Evolutionary conservation across 2,329 filamentous ascomycete genomes (phyloP).

Genomic region (Epichloe coenophiala): DNA sequence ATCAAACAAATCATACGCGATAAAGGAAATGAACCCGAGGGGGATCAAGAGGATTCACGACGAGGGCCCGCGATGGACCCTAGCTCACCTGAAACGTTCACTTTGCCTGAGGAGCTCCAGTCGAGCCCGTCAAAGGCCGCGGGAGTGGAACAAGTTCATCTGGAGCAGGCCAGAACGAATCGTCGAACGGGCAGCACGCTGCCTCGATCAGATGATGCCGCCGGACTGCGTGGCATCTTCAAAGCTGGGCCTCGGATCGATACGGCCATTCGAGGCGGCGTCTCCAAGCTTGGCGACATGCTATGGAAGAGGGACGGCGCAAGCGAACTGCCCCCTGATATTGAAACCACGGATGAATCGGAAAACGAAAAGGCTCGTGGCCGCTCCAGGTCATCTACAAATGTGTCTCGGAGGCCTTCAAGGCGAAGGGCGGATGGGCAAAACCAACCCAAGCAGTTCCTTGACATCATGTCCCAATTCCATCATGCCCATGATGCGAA

Average conservation of each 20-base stretch:
- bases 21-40: slow-evolving; percentile 31
- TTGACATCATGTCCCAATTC: slow-evolving; percentile 40
- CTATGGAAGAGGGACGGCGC: slow-evolving; percentile 39
- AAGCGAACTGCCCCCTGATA: slow-evolving; percentile 21
- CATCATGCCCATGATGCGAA: slow-evolving; percentile 20
- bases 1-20: slow-evolving; percentile 44
- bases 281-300: slow-evolving; percentile 43
- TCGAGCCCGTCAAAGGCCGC: slow-evolving; percentile 19
- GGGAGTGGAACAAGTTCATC: slow-evolving; percentile 13
- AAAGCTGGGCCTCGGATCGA: slow-evolving; percentile 59
- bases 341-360: slow-evolving; percentile 34
- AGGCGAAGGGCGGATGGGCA: slow-evolving; percentile 18
- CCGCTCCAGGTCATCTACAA: slow-evolving; percentile 22
- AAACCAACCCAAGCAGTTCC: slow-evolving; percentile 27
- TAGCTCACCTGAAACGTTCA: slow-evolving; percentile 12
- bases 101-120: slow-evolving; percentile 6
- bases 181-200: slow-evolving; percentile 36
- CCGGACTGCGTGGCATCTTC: slow-evolving; percentile 51
- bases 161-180: slow-evolving; percentile 19
- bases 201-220: slow-evolving; percentile 21
- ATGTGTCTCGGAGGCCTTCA: slow-evolving; percentile 22
- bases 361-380: slow-evolving; percentile 30
- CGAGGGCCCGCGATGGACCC: slow-evolving; percentile 16
- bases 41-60: slow-evolving; percentile 20
- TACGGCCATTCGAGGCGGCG: slow-evolving; percentile 49